Conservation (phyloP, 2,329 filamentous ascomycete genomes). For the Ceratocystis cubensis region DNA sequence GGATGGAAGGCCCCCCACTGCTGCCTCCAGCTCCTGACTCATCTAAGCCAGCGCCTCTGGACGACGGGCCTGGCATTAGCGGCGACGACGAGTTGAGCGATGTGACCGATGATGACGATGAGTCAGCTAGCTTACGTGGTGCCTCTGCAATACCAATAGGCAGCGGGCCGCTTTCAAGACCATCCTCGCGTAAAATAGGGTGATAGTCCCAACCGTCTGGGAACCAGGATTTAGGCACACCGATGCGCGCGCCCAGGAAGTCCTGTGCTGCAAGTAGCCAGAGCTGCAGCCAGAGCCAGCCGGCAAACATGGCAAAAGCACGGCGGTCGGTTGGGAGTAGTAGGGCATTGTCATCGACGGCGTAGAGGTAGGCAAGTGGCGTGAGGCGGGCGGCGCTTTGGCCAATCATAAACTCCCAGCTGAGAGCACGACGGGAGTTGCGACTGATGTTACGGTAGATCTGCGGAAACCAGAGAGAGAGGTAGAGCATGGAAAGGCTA, state of each 20-base stretch:
- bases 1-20: slow-evolving; percentile 27
- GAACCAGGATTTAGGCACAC: slow-evolving; percentile 55
- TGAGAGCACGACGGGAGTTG: slow-evolving; percentile 82
- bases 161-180: slow-evolving; percentile 62
- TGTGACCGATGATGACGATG: slow-evolving; percentile 1
- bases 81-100: slow-evolving; percentile 28
- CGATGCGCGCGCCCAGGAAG: slow-evolving; percentile 77
- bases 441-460: slow-evolving; percentile 81
- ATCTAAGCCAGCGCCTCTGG: slow-evolving; percentile 24
- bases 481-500: slow-evolving; percentile 56
- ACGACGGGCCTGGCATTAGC: slow-evolving; percentile 24
- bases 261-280: slow-evolving; percentile 69
- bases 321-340: slow-evolving; percentile 62
- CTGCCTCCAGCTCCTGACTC: slow-evolving; percentile 21
- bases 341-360: slow-evolving; percentile 60
- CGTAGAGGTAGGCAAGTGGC: slow-evolving; percentile 78
- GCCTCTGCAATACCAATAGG: slow-evolving; percentile 54
- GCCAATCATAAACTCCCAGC: slow-evolving; percentile 80
- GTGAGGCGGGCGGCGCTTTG: slow-evolving; percentile 66
- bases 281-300: slow-evolving; percentile 82
- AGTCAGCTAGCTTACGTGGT: slow-evolving; percentile 4
- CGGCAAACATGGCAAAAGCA: slow-evolving; percentile 49
- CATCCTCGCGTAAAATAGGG: slow-evolving; percentile 72
- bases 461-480: slow-evolving; percentile 87
- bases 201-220: slow-evolving; percentile 91